Evolutionary conservation across 2,329 filamentous ascomycete species (phyloP), one percentile per base, ranked within the genome.

Genomic region (Cyclaneusma minus): DNA sequence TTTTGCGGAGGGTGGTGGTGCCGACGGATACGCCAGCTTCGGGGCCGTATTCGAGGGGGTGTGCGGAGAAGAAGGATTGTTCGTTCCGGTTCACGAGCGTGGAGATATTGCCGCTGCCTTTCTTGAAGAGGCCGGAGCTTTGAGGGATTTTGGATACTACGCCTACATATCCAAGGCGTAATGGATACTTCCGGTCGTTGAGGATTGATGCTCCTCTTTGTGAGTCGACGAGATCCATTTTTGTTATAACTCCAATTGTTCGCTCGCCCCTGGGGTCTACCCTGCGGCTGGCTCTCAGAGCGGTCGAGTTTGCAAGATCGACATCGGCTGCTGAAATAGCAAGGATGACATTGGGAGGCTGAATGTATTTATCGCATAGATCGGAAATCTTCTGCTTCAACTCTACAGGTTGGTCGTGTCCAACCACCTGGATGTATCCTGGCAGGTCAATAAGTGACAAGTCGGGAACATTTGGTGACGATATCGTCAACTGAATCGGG

Each of bases 271-370:
- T 67, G 2, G 89, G 89, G 44, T 98, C 89, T 15, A 95, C 85
- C 39, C 87, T 69, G 35, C 89, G 69, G 39, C 85, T 93, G 11
- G 89, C 84, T 40, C 85, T 67, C 13, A 98, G 55, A 5, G 89
- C 85, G 5, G 89, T 89, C 2, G 89, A 98, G 50, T 98, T 98
- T 13, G 89, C 89, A 30, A 98, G 55, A 58, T 98, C 89, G 11
- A 98, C 89, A 52, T 98, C 89, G 13, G 89, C 89, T 2, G 91
- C 89, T 2, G 91, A 98, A 35, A 98, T 95, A 20, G 89, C 89
- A 6, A 98, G 64, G 35, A 98, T 94, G 39, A 98, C 78, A 45
- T 98, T 98, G 0, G 91, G 89, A 5, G 85, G 60, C 47, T 92
- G 82, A 27, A 98, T 98, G 45, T 98, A 98, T 56, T 93, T 95